A percentile compares a stretch with the other conserved stretches of the same genome.
These are phyloP conservation scores for carrot (Daucus carota) DNA, from an alignment of 129 eudicot genomes.

Conservation along the genomic window DNA sequence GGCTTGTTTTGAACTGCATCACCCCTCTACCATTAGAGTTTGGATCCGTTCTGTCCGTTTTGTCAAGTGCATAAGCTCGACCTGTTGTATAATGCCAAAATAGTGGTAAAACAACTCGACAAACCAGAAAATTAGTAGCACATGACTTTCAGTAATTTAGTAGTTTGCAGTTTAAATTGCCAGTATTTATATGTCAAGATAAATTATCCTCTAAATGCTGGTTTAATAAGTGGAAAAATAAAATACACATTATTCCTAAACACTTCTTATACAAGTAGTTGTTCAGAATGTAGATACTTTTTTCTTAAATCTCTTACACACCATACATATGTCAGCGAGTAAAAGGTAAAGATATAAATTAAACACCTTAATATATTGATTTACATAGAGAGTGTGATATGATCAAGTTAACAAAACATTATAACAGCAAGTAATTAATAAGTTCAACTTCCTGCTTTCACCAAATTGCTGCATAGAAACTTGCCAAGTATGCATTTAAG, in stretches of 20 bases:
- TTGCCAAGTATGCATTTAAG: not conserved
- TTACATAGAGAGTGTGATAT: not conserved
- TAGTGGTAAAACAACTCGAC: not conserved
- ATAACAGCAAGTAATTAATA: not conserved
- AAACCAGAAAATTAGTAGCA: not conserved
- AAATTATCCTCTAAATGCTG: not conserved
- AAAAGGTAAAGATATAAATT: too few relatives aligned
- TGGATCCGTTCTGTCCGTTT: constrained; percentile 53
- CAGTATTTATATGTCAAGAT: not conserved
- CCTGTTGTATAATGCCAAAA: constrained; percentile 19
- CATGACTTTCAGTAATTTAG: not conserved
- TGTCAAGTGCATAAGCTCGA: constrained; percentile 56
- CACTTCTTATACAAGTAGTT: too few relatives aligned
- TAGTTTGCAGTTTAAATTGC: not conserved
- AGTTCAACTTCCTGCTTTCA: not conserved
- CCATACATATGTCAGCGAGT: too few relatives aligned
- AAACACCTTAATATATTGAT: not conserved
- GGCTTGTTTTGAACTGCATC: constrained; percentile 56
- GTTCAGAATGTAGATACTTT: too few relatives aligned
- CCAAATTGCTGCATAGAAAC: not conserved
- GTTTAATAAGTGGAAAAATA: too few relatives aligned
- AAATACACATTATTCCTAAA: too few relatives aligned
- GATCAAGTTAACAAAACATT: not conserved
- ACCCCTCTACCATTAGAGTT: constrained; percentile 64
- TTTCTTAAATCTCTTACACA: too few relatives aligned